Percentiles rank a stretch among this genome's conserved stretches.
phyloP scores from a whole-genome alignment of 148 eudicot genomes.

The Chenopodium album region DNA sequence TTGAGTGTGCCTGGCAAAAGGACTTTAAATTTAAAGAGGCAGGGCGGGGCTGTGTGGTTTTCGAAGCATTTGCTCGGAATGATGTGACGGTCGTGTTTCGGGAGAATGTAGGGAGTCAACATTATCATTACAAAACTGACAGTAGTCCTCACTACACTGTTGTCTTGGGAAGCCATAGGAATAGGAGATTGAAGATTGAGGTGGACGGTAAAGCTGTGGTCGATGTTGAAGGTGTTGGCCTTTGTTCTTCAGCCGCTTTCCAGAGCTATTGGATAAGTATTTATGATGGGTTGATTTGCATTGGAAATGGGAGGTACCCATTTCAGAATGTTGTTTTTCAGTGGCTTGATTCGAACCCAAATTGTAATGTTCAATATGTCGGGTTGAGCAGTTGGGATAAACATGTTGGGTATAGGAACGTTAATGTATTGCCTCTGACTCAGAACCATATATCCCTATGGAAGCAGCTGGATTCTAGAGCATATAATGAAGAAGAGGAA shows the following conservation, averaged over 20 bases:
- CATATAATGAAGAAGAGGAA: slow-evolving; percentile 46
- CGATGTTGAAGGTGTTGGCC: slow-evolving; percentile 75
- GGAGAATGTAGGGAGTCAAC: slow-evolving; percentile 86
- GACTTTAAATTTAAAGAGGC: slow-evolving; percentile 85
- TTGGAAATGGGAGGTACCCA: slow-evolving; percentile 94
- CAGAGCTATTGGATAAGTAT: slow-evolving; percentile 95
- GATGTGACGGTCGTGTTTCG: slow-evolving; percentile 91
- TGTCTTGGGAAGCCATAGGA: slow-evolving; percentile 84
- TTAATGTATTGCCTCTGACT: slow-evolving; percentile 72
- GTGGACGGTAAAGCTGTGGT: slow-evolving; percentile 83
- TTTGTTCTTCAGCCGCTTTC: slow-evolving; percentile 73
- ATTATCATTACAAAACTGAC: slow-evolving; percentile 91
- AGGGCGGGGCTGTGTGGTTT: slow-evolving; percentile 89
- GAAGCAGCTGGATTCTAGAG: slow-evolving; percentile 72
- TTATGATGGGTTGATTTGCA: slow-evolving; percentile 87
- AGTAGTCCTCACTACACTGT: slow-evolving; percentile 93
- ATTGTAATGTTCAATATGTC: slow-evolving; percentile 76
- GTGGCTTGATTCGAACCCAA: slow-evolving; percentile 93
- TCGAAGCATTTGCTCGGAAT: slow-evolving; percentile 88
- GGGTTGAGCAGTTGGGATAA: slow-evolving; percentile 98
- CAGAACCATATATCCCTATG: slow-evolving; percentile 82
- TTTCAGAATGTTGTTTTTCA: slow-evolving; percentile 89
- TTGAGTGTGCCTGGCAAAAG: slow-evolving; percentile 91
- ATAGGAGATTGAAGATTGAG: slow-evolving; percentile 75
- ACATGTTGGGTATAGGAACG: slow-evolving; percentile 94